Evolutionary conservation across 345 rosid genomes (phyloP).

Genomic region (Crucihimalaya himalaica): DNA sequence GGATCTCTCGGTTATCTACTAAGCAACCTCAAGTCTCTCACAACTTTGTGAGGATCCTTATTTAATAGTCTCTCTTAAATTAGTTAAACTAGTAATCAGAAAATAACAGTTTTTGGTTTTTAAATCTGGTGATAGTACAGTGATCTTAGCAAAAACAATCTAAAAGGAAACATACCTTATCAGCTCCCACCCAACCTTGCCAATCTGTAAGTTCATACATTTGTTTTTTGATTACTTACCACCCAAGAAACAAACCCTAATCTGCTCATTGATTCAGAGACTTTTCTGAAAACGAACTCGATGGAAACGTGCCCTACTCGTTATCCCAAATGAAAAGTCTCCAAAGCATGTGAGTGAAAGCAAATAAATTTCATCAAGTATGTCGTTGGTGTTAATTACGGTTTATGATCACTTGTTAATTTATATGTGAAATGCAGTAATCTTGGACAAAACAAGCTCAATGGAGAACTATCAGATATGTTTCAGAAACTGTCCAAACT

Average conservation of each 20-base stretch:
- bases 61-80: neutral
- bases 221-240: neutral
- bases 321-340: conserved; percentile 72
- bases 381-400: conserved; percentile 2
- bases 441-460: conserved; percentile 67
- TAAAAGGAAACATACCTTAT: conserved; percentile 75
- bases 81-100: neutral
- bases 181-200: conserved; percentile 87
- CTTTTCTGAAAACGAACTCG: conserved; percentile 71
- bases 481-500: conserved; percentile 74
- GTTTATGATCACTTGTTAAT: neutral
- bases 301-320: conserved; percentile 80
- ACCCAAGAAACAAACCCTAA: conserved; percentile 9
- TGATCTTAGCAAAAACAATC: conserved; percentile 89
- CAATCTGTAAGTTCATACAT: conserved; percentile 53
- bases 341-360: conserved; percentile 59
- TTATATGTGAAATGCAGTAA: conserved; percentile 48
- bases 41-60: conserved; percentile 64
- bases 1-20: conserved; percentile 86
- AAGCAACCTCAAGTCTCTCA: conserved; percentile 77
- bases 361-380: neutral
- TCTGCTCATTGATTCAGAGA: conserved; percentile 57
- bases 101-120: conserved; percentile 24
- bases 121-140: conserved; percentile 70
- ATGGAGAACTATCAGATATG: conserved; percentile 80